phyloP scores from a whole-genome alignment of 2,329 filamentous ascomycete genomes.

The Elsinoe fawcettii region DNA sequence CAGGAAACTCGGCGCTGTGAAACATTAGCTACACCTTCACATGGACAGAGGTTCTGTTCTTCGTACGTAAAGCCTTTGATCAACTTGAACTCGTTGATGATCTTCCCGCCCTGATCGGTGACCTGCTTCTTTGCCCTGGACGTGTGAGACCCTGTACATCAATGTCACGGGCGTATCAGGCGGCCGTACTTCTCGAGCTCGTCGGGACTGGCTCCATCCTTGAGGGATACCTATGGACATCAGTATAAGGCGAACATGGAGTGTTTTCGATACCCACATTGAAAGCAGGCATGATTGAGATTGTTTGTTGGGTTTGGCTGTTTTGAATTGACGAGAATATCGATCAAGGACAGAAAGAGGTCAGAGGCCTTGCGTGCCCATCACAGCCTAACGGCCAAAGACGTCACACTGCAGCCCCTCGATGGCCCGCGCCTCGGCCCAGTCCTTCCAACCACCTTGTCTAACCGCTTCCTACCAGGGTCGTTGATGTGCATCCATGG shows the following conservation, averaged over 20 bases:
- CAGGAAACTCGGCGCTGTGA: conserved; percentile 41
- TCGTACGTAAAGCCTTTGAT: conserved; percentile 91
- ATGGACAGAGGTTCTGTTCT: not conserved
- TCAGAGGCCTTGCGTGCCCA: not conserved
- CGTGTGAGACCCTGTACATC: conserved; percentile 13
- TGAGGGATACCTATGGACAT: conserved; percentile 63
- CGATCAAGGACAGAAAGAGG: not conserved
- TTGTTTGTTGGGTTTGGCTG: not conserved
- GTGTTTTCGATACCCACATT: conserved; percentile 30
- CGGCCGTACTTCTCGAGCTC: conserved; percentile 59
- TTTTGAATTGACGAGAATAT: not conserved
- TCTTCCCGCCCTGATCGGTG: conserved; percentile 68
- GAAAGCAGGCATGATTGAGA: conserved; percentile 30
- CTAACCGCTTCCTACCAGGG: not conserved
- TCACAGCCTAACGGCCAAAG: not conserved
- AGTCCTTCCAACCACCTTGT: not conserved
- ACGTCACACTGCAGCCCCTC: conserved; percentile 6
- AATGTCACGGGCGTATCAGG: not conserved
- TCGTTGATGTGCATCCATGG: no score
- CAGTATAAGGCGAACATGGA: not conserved
- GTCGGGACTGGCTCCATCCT: conserved; percentile 57
- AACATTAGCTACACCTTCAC: not conserved
- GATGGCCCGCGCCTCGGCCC: not conserved
- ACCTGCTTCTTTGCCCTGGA: conserved; percentile 70
- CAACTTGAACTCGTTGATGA: conserved; percentile 73